Evolutionary conservation across 2,329 filamentous ascomycete species (phyloP).

Genomic region (Nothophaeocryptopus gaeumannii): DNA sequence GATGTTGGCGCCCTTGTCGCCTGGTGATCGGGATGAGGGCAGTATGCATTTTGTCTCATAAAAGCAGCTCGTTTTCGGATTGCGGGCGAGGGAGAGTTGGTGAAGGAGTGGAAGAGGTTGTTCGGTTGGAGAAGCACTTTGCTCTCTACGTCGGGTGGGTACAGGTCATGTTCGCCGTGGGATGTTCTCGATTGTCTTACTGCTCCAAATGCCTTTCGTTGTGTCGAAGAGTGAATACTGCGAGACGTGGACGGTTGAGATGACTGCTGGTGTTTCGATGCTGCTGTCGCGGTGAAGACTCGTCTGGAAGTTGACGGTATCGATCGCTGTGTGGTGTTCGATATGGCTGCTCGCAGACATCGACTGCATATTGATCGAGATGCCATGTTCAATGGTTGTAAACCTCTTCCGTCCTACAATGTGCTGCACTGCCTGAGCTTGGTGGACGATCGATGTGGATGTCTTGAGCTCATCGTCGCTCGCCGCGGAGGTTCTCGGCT

Average conservation of each 20-base stretch:
- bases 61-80: constrained; percentile 85
- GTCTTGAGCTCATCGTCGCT: too few species aligned
- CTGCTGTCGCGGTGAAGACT: constrained; percentile 23
- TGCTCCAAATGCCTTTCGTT: constrained; percentile 20
- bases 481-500: too few species aligned
- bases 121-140: constrained; percentile 60
- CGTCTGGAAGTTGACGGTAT: constrained; percentile 12
- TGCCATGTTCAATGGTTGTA: constrained; percentile 19
- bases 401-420: not conserved
- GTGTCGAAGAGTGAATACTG: constrained; percentile 24
- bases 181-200: constrained; percentile 14
- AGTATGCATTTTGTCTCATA: constrained; percentile 90
- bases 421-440: too few species aligned
- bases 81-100: constrained; percentile 79
- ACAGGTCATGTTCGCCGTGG: too few species aligned
- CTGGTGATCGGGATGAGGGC: constrained; percentile 84
- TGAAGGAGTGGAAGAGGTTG: constrained; percentile 91
- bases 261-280: constrained; percentile 13
- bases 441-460: too few species aligned
- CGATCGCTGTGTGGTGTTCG: constrained; percentile 9
- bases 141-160: constrained; percentile 26
- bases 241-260: constrained; percentile 11
- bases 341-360: constrained; percentile 23
- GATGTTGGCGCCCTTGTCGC: constrained; percentile 67
- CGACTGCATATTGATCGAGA: constrained; percentile 27